phyloP scores from a whole-genome alignment of 108 stramenopile species.

The Pseudonitzschia pungens region DNA sequence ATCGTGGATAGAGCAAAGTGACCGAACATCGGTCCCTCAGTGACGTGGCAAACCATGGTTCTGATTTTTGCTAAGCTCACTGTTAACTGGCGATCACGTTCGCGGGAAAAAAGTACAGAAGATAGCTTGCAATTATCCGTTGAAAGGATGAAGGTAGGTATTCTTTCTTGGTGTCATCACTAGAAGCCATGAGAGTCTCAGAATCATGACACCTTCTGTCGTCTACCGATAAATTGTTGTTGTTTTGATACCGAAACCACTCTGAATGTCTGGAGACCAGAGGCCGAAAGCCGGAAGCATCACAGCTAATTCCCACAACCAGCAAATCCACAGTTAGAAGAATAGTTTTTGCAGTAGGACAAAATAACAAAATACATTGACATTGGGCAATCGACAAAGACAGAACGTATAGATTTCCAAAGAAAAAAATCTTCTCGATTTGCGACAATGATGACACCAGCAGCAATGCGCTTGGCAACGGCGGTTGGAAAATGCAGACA shows the following conservation, averaged over 20 bases:
- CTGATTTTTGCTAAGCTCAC: not conserved
- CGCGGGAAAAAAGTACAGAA: not conserved
- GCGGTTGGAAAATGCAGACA: not conserved
- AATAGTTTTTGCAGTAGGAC: too few relatives aligned
- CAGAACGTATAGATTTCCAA: too few relatives aligned
- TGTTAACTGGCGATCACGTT: not conserved
- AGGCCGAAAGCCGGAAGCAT: too few relatives aligned
- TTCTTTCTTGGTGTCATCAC: not conserved
- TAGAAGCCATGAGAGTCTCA: not conserved
- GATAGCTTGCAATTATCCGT: not conserved
- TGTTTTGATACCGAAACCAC: too few relatives aligned
- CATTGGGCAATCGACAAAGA: too few relatives aligned
- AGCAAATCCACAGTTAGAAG: too few relatives aligned
- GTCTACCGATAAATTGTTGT: too few relatives aligned
- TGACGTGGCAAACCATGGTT: not conserved
- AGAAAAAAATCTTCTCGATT: too few relatives aligned
- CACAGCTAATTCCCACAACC: too few relatives aligned
- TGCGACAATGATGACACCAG: not conserved
- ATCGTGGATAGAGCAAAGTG: not conserved
- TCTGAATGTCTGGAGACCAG: too few relatives aligned
- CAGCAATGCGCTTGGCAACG: not conserved
- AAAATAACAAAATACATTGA: too few relatives aligned
- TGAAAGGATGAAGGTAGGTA: not conserved
- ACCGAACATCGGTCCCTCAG: not conserved
- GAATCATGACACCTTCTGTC: not conserved